Evolutionary conservation across 768 basidiomycete species (phyloP).

Genomic region (Mrakia blollopis): DNA sequence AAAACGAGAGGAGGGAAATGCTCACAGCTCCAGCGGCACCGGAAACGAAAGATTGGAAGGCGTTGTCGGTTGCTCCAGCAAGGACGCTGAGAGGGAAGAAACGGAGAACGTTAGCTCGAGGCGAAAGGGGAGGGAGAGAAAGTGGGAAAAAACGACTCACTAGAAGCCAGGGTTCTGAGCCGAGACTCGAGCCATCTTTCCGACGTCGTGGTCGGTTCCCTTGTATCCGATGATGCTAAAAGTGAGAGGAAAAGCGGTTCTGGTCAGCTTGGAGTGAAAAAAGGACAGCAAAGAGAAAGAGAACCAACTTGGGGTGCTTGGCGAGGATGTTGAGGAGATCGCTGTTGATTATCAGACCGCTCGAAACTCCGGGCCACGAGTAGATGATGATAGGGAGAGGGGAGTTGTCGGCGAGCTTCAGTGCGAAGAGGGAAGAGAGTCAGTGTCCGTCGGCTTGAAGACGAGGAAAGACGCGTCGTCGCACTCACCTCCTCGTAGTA

Average conservation of each 20-base stretch:
- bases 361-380: background rate
- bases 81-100: background rate
- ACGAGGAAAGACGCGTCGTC: background rate
- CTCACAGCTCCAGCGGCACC: background rate
- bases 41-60: background rate
- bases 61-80: background rate
- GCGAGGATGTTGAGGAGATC: background rate
- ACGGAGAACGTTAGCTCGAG: background rate
- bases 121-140: background rate
- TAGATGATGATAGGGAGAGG: background rate
- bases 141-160: background rate
- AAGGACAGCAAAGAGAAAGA: background rate
- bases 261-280: background rate
- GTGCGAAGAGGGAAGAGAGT: background rate
- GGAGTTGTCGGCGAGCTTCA: background rate
- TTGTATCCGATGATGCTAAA: background rate
- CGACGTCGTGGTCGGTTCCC: constrained; percentile 2
- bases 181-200: background rate
- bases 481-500: background rate
- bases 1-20: background rate
- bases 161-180: background rate
- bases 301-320: background rate
- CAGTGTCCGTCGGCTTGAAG: background rate
- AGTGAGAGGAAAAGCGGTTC: background rate
- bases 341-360: background rate